A percentile compares a stretch with the other conserved stretches of the same genome.
Evolutionary conservation across 2,329 filamentous ascomycete species (phyloP).

Genomic region (Neodidymelliopsis sp.): DNA sequence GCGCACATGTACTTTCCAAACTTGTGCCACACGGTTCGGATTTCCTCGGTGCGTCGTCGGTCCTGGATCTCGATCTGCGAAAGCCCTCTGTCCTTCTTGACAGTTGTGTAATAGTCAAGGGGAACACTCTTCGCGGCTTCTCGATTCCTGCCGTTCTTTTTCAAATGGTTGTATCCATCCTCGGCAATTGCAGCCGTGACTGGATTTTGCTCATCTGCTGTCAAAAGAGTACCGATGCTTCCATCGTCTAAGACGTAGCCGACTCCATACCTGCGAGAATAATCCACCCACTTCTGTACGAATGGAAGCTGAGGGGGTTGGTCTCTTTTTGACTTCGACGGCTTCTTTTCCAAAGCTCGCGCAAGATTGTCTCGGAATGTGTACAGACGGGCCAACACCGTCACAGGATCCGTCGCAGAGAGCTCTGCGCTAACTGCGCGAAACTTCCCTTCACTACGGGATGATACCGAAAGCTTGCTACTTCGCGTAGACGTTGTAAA

Average conservation of each 20-base stretch:
- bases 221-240: slow-evolving; percentile 73
- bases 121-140: slow-evolving; percentile 53
- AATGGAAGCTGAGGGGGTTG: slow-evolving; percentile 62
- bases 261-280: slow-evolving; percentile 84
- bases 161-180: slow-evolving; percentile 74
- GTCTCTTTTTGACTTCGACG: slow-evolving; percentile 50
- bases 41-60: slow-evolving; percentile 64
- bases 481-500: slow-evolving; percentile 11
- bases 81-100: slow-evolving; percentile 67
- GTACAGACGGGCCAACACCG: slow-evolving; percentile 55
- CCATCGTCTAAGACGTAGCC: slow-evolving; percentile 86
- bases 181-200: slow-evolving; percentile 76
- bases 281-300: slow-evolving; percentile 84
- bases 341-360: slow-evolving; percentile 52
- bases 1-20: slow-evolving; percentile 74
- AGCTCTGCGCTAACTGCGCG: slow-evolving; percentile 38
- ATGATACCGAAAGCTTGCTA: slow-evolving; percentile 25
- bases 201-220: slow-evolving; percentile 58
- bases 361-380: slow-evolving; percentile 57
- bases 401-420: slow-evolving; percentile 53
- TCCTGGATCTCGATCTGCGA: slow-evolving; percentile 66
- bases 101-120: slow-evolving; percentile 78
- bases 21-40: slow-evolving; percentile 68
- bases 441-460: slow-evolving; percentile 30
- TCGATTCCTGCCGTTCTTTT: slow-evolving; percentile 69